Conservation (phyloP, 495 filamentous ascomycete species). For the Lasiosphaeria miniovina region DNA sequence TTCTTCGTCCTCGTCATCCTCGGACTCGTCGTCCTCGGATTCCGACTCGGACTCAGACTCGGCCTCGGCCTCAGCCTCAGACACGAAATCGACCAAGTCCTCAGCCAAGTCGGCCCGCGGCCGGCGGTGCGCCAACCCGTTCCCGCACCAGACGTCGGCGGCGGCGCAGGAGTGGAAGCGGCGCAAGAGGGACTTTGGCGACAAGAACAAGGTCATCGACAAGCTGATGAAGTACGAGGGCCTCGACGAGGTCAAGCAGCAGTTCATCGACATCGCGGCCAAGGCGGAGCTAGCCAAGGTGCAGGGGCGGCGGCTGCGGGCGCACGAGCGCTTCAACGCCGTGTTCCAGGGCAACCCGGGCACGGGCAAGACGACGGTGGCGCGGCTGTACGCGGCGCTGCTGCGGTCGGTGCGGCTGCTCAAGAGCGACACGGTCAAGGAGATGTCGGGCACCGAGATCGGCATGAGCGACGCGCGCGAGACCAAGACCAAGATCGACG, state of each 20-base stretch:
- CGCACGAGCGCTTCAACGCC: slow-evolving; percentile 58
- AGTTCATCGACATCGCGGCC: slow-evolving; percentile 63
- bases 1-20: not conserved
- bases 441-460: slow-evolving; percentile 68
- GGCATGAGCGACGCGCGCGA: slow-evolving; percentile 58
- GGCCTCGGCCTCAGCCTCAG: not conserved
- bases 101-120: not conserved
- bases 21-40: not conserved
- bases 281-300: slow-evolving; percentile 60
- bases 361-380: slow-evolving; percentile 75
- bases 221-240: slow-evolving; percentile 68
- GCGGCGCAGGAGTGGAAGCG: not conserved
- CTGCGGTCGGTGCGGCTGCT: slow-evolving; percentile 59
- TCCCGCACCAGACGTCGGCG: not conserved
- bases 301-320: slow-evolving; percentile 52
- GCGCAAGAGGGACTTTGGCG: not conserved
- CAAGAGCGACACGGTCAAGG: slow-evolving; percentile 50
- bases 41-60: not conserved
- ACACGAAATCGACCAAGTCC: not conserved
- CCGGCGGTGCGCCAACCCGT: not conserved
- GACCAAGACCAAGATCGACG: slow-evolving; percentile 55
- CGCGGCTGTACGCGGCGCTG: slow-evolving; percentile 69
- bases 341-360: slow-evolving; percentile 77
- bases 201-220: slow-evolving; percentile 55
- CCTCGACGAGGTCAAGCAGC: slow-evolving; percentile 64